These are phyloP conservation scores for Claviceps maximensis DNA, from an alignment of 2,329 filamentous ascomycete species.

Conservation along the genomic window DNA sequence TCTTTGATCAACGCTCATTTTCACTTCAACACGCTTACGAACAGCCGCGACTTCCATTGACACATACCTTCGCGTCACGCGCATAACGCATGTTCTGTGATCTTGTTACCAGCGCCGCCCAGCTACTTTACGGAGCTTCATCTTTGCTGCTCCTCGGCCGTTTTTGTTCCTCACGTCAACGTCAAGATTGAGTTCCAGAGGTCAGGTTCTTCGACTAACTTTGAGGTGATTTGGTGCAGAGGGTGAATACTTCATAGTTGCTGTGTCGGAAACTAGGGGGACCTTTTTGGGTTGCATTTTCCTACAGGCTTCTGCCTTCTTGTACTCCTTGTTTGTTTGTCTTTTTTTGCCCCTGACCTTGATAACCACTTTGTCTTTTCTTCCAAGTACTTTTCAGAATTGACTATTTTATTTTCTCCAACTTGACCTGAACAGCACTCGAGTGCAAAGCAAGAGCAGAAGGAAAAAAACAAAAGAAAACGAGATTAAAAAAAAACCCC, in stretches of 20 bases:
- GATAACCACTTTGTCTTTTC: conserved; percentile 21
- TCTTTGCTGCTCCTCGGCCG: conserved; percentile 6
- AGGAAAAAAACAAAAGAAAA: conserved; percentile 15
- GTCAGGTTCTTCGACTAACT: conserved; percentile 14
- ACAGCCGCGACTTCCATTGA: neutral
- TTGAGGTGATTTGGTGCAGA: conserved; percentile 16
- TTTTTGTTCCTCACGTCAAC: conserved; percentile 11
- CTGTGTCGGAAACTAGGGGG: conserved; percentile 25
- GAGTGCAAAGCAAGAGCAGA: conserved; percentile 22
- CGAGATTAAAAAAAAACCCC: conserved; percentile 12
- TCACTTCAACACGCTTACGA: neutral
- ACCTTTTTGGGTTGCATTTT: conserved; percentile 18
- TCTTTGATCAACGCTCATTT: neutral
- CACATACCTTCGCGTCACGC: neutral
- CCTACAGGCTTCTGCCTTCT: conserved; percentile 22
- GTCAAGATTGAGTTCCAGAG: conserved; percentile 11
- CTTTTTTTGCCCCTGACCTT: conserved; percentile 17
- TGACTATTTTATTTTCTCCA: conserved; percentile 30
- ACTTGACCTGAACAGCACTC: conserved; percentile 24
- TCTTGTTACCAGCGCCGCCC: neutral
- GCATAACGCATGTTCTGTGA: neutral
- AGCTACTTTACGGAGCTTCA: neutral
- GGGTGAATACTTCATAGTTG: conserved; percentile 15
- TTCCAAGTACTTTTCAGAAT: conserved; percentile 39
- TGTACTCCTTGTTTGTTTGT: conserved; percentile 28